Base-by-base conservation (phyloP, 495 filamentous ascomycete species). In the Penicillium mononematosum region DNA sequence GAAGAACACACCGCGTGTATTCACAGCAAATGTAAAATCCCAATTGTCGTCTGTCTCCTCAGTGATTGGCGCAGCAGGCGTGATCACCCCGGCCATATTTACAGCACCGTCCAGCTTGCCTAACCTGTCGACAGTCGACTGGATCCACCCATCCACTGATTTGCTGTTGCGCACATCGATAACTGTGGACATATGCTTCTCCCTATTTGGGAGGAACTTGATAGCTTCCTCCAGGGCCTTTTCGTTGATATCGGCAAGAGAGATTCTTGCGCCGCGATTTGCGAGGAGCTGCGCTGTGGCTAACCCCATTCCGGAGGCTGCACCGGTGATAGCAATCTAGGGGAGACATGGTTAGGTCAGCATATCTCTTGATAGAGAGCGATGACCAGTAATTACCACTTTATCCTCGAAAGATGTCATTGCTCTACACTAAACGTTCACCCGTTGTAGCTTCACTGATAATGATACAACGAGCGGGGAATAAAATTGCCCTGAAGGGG, bases 1-100 rank as follows among this genome's bases (percentile, higher is more conserved):
- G 59, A 78, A 77, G 70, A 82, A 80, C 4, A 77, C 70, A 0
- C 81, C 81, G 9, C 70, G 78, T n/a, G 80, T 53, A 52, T 84
- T 83, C 24, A 81, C 77, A 11, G 65, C 72, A 12, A 84, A 77
- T 24, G 78, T 77, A 45, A 60, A 58, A 57, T 81, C 55, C 78
- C 76, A 83, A 36, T 76, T 76, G 25, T 76, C 71, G 41, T 73
- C 67, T 4, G 64, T 62, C 42, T 70, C 36, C 4, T 77, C 70
- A 4, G 61, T 65, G 3, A 80, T 65, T 9, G 51, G 50, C 8
- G 52, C 64, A 10, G 65, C 50, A 0, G 68, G 69, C 17, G 59
- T 56, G 20, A 76, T 63, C 2, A 80, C 65, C 3, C 82, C 82
- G 0, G 81, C 82, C 20, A 81, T 66, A 60, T 84, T 84, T 4